Evolutionary conservation across 805 yeast genomes (phyloP).

Genomic region (Schwanniomyces polymorphus): DNA sequence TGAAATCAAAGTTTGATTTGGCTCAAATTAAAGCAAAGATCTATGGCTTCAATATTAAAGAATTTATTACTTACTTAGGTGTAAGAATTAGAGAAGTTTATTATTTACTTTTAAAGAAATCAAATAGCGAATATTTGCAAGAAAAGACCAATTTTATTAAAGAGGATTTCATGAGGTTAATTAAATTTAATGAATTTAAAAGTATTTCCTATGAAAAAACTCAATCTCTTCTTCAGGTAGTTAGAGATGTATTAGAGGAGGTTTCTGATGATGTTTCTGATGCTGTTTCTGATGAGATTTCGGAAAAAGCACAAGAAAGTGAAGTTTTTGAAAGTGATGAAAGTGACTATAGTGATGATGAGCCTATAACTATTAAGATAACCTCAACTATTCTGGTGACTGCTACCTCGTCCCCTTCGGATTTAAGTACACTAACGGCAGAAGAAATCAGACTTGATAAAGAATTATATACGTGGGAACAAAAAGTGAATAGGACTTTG

Average conservation of each 20-base stretch:
- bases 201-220: slow-evolving; percentile 1
- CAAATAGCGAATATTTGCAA: slow-evolving; percentile 12
- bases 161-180: slow-evolving; percentile 24
- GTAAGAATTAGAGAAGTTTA: slow-evolving; percentile 1
- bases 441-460: slow-evolving; percentile 19
- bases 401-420: slow-evolving; percentile 5
- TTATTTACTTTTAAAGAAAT: slow-evolving; percentile 9
- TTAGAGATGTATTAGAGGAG: slow-evolving; percentile 22
- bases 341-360: slow-evolving; percentile 11
- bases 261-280: slow-evolving; percentile 1
- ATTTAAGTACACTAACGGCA: not conserved
- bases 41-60: not conserved
- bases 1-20: not conserved
- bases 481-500: slow-evolving; percentile 32
- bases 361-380: slow-evolving; percentile 17
- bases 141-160: slow-evolving; percentile 22
- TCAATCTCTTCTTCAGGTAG: slow-evolving; percentile 15
- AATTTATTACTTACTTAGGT: not conserved
- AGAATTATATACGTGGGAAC: slow-evolving; percentile 33
- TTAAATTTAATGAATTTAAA: slow-evolving; percentile 16
- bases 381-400: slow-evolving; percentile 26
- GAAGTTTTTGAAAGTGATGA: slow-evolving; percentile 4
- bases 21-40: not conserved
- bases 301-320: slow-evolving; percentile 1
- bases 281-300: slow-evolving; percentile 17